Conservation (phyloP, 371 early-diverging fungal species). For the Mucor sp. region DNA sequence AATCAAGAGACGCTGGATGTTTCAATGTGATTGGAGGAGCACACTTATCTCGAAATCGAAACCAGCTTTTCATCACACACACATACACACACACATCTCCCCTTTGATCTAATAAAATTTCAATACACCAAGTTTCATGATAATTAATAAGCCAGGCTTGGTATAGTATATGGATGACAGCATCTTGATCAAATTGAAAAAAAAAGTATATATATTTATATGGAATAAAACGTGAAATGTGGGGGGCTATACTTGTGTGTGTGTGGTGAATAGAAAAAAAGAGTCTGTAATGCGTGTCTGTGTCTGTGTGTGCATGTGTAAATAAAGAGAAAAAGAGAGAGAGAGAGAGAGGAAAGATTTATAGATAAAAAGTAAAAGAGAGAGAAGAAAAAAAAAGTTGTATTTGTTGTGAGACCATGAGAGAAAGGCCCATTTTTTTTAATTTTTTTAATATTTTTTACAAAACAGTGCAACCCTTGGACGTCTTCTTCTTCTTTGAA, state of each 20-base stretch:
- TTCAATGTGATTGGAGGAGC: no score
- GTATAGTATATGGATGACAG: not conserved
- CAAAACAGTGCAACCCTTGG: slow-evolving; percentile 51
- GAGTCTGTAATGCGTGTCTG: not conserved
- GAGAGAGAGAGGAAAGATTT: not conserved
- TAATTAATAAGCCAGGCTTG: no score
- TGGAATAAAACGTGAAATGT: not conserved
- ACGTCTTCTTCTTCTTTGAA: slow-evolving; percentile 54
- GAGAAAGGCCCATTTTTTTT: not conserved
- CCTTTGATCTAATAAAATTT: not conserved
- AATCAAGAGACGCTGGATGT: no score
- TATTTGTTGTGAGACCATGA: slow-evolving; percentile 4
- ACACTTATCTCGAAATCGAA: not conserved
- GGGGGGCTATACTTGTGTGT: not conserved
- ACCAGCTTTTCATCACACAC: not conserved
- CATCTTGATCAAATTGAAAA: not conserved
- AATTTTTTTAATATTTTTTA: slow-evolving; percentile 30
- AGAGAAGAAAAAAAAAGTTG: not conserved
- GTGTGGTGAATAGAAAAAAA: not conserved
- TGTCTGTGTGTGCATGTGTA: not conserved
- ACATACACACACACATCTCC: no score
- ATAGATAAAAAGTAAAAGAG: not conserved
- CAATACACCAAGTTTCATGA: not conserved
- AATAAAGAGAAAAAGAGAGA: not conserved
- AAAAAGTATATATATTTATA: not conserved